phyloP scores from a whole-genome alignment of 2,329 filamentous ascomycete genomes.

The Pleurostoma richardsiae region DNA sequence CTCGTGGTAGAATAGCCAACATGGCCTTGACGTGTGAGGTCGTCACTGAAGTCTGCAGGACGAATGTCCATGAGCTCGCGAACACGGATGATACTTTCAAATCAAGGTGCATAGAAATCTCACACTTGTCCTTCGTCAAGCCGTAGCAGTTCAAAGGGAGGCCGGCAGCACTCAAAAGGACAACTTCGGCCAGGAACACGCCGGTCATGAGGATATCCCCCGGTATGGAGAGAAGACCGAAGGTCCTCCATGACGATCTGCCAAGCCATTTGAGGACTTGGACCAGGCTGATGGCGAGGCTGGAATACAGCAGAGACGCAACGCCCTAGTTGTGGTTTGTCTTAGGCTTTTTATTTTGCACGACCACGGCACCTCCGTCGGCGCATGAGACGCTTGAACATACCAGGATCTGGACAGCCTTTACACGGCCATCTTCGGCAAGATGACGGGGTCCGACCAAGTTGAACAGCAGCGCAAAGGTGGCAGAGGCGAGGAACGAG shows the following conservation, averaged over 20 bases:
- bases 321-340: slow-evolving; percentile 7
- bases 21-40: slow-evolving; percentile 6
- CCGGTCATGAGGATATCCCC: slow-evolving; percentile 15
- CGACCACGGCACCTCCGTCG: too few species aligned
- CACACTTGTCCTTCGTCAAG: slow-evolving; percentile 9
- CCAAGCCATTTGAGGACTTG: slow-evolving; percentile 11
- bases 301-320: slow-evolving; percentile 12
- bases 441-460: slow-evolving; percentile 5
- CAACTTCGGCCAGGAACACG: slow-evolving; percentile 14
- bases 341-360: too few species aligned
- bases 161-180: slow-evolving; percentile 9
- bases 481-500: slow-evolving; percentile 21
- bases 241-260: slow-evolving; percentile 9
- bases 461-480: slow-evolving; percentile 6
- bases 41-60: slow-evolving; percentile 4
- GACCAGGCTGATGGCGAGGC: slow-evolving; percentile 10
- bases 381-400: neutral
- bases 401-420: slow-evolving; percentile 8
- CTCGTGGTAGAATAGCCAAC: slow-evolving; percentile 8
- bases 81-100: neutral
- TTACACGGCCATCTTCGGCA: slow-evolving; percentile 5
- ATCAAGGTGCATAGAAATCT: neutral
- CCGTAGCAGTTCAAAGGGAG: slow-evolving; percentile 11
- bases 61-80: neutral
- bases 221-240: slow-evolving; percentile 11